phyloP scores from a whole-genome alignment of 257 asterid genomes.

The Gynochthodes officinalis region DNA sequence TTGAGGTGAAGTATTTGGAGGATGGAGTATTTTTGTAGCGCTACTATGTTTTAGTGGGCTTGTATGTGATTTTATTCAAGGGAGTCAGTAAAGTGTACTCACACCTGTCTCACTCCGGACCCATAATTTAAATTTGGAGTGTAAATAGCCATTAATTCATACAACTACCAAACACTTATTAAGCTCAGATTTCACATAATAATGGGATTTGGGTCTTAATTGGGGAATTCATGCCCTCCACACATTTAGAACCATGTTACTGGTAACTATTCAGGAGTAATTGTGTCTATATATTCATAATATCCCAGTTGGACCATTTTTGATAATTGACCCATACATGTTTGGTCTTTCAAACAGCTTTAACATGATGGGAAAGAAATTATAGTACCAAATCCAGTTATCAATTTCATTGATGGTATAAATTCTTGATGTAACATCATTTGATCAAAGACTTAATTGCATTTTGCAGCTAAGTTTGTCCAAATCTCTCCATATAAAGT shows the following conservation, averaged over 20 bases:
- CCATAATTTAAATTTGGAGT: conserved; percentile 32
- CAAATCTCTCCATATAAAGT: neutral
- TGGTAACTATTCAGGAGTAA: neutral
- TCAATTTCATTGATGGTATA: neutral
- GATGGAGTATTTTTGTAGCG: too few species aligned
- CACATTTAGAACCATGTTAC: neutral
- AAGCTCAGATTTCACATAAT: neutral
- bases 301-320: neutral
- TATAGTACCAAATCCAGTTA: neutral
- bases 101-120: conserved; percentile 25
- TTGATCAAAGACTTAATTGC: neutral
- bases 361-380: neutral
- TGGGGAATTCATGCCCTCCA: conserved; percentile 16
- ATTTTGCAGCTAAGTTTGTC: neutral
- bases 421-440: neutral
- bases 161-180: conserved; percentile 41
- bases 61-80: neutral
- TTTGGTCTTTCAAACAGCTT: neutral
- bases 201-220: conserved; percentile 19
- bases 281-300: neutral
- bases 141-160: conserved; percentile 36
- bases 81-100: conserved; percentile 3
- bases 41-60: too few species aligned
- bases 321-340: neutral
- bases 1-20: too few species aligned